phyloP scores from a whole-genome alignment of 2,329 filamentous ascomycete species.

The Penicillium thymicola region DNA sequence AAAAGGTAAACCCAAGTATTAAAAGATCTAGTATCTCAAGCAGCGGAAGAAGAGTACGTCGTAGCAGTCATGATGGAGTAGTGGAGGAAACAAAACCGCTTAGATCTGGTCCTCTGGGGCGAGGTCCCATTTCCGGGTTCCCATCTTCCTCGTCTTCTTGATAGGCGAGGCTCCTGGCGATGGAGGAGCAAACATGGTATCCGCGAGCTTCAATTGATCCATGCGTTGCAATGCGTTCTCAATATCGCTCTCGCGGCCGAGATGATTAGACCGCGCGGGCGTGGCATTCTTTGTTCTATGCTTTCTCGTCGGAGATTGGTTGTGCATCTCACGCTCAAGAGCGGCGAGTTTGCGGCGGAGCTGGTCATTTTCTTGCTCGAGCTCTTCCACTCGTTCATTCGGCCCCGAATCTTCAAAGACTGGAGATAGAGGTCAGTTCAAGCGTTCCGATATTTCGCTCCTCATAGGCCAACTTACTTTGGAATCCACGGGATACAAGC shows the following conservation, averaged over 20 bases:
- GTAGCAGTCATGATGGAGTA: constrained; percentile 16
- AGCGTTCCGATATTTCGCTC: neutral
- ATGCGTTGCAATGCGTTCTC: constrained; percentile 40
- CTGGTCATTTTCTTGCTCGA: constrained; percentile 69
- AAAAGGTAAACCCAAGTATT: neutral
- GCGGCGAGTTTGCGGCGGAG: constrained; percentile 63
- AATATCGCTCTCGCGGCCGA: constrained; percentile 39
- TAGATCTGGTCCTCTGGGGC: constrained; percentile 42
- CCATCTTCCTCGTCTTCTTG: constrained; percentile 46
- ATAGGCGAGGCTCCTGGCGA: constrained; percentile 29
- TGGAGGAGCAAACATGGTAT: constrained; percentile 30
- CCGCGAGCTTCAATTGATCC: constrained; percentile 39
- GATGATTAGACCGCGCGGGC: constrained; percentile 28
- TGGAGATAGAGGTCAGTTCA: constrained; percentile 24
- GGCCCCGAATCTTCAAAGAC: constrained; percentile 50
- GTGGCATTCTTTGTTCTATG: constrained; percentile 33
- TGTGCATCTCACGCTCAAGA: constrained; percentile 63
- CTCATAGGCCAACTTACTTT: constrained; percentile 32
- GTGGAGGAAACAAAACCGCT: neutral
- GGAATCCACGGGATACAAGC: constrained; percentile 58
- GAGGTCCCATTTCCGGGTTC: constrained; percentile 48
- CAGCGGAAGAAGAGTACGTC: constrained; percentile 11
- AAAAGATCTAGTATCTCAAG: constrained; percentile 1
- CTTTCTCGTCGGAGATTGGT: constrained; percentile 61
- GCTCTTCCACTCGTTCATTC: constrained; percentile 60